Evolutionary conservation across 2,329 filamentous ascomycete species (phyloP), one percentile per base, ranked within the genome.

Genomic region (Aspergillus sp.): DNA sequence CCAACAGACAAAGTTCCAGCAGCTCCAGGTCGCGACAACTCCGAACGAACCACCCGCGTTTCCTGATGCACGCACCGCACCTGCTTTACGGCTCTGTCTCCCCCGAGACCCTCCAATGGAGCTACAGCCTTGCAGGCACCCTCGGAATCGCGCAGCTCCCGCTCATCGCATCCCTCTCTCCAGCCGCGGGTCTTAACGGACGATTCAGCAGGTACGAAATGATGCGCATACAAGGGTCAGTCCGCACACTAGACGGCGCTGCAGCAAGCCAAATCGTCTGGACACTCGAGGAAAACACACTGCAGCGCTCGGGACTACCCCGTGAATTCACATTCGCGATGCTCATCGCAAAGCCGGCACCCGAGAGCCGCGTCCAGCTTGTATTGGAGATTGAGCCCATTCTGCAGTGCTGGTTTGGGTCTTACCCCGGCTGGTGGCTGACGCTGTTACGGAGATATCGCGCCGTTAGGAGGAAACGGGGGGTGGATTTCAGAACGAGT

Each of bases 261-360:
- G 76, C 79, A 48, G 75, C 78, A 45, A 77, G 72, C 2, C 75
- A 78, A 60, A 71, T 81, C 8, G 74, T 82, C 14, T 82, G 79
- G 80, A 80, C 80, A 4, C 69, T 82, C 2, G 77, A 80, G 54
- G 80, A 82, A 53, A 82, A 82, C 56, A 60, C 64, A 39, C 66
- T 82, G 8, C 79, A 82, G 61, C 72, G 75, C 23, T 79, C 78
- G 4, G 80, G 80, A 2, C 65, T 82, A 4, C 80, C 80, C 9
- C 73, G 80, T 8, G 80, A 82, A 56, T 81, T 82, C 50, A 81
- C 80, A 3, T 82, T 82, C 62, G 79, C 80, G 15, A 74, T 82
- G 69, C 66, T 82, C 6, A 68, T 82, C 9, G 74, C 79, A 52
- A 80, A 80, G 57, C 77, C 76, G 6, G 65, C 72, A 7, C 65